Conservation (phyloP, 495 filamentous ascomycete species). For the Peziza echinospora region DNA sequence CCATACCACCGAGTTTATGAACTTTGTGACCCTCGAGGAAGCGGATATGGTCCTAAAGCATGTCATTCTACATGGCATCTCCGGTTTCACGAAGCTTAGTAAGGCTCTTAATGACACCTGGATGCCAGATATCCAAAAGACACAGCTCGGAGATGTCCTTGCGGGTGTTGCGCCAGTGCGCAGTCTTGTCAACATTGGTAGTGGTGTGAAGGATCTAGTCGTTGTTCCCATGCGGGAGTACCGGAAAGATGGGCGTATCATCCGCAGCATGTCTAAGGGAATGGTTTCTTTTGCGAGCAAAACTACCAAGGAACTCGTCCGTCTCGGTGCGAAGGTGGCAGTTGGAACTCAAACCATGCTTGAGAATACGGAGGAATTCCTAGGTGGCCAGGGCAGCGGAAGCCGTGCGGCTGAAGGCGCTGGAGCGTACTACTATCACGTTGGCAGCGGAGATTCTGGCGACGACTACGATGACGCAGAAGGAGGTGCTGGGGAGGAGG, state of each 20-base stretch:
- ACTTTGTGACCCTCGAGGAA: slow-evolving; percentile 82
- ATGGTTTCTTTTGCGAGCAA: slow-evolving; percentile 74
- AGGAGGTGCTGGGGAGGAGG: slow-evolving; percentile 24
- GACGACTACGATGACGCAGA: slow-evolving; percentile 36
- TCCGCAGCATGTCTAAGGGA: slow-evolving; percentile 79
- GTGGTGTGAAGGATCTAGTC: slow-evolving; percentile 65
- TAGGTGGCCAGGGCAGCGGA: slow-evolving; percentile 28
- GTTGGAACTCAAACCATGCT: slow-evolving; percentile 83
- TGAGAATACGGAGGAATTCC: slow-evolving; percentile 64
- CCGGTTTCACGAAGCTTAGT: slow-evolving; percentile 71
- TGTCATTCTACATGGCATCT: slow-evolving; percentile 77
- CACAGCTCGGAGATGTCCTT: slow-evolving; percentile 73
- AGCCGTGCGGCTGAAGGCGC: slow-evolving; percentile 9
- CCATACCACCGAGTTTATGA: slow-evolving; percentile 98
- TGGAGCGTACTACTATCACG: slow-evolving; percentile 13
- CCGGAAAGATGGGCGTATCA: slow-evolving; percentile 75
- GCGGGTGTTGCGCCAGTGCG: slow-evolving; percentile 79
- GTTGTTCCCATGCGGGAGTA: slow-evolving; percentile 83
- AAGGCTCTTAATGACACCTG: slow-evolving; percentile 84
- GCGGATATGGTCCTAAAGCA: slow-evolving; percentile 71
- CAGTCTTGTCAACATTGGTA: slow-evolving; percentile 72
- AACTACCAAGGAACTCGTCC: slow-evolving; percentile 74
- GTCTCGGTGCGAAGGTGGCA: slow-evolving; percentile 81
- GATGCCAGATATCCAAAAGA: slow-evolving; percentile 82
- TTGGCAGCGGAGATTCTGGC: slow-evolving; percentile 12